Evolutionary conservation across 2,329 filamentous ascomycete genomes (phyloP).

Genomic region (Celoporthe dispersa): DNA sequence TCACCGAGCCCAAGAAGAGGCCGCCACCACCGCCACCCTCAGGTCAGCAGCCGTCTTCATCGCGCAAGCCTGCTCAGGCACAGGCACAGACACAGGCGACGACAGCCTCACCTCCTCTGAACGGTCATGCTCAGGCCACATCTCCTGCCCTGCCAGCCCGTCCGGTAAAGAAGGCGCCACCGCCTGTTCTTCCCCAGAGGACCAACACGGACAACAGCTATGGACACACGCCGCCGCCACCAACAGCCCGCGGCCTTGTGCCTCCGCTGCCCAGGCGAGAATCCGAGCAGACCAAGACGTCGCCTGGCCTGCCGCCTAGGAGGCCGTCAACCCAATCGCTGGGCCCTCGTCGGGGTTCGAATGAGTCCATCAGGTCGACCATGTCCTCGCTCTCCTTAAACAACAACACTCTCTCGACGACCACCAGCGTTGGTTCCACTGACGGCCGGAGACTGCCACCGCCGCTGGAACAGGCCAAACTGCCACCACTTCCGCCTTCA

Average conservation of each 20-base stretch:
- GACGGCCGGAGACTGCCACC: conserved; percentile 60
- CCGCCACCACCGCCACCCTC: conserved; percentile 54
- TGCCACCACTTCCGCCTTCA: conserved; percentile 62
- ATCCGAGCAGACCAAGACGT: conserved; percentile 41
- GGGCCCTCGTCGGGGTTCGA: conserved; percentile 55
- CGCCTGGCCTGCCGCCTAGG: conserved; percentile 57
- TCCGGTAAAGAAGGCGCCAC: conserved; percentile 39
- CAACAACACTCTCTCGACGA: conserved; percentile 49
- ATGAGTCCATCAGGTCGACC: conserved; percentile 60
- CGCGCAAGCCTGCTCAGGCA: conserved; percentile 35
- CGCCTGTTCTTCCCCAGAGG: conserved; percentile 47
- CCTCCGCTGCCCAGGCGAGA: conserved; percentile 46
- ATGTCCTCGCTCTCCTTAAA: conserved; percentile 58
- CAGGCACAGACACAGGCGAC: conserved; percentile 10
- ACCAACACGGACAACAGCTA: conserved; percentile 36
- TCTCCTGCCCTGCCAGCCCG: conserved; percentile 47
- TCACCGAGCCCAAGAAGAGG: conserved; percentile 48
- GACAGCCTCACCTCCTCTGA: conserved; percentile 32
- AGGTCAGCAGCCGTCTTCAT: conserved; percentile 41
- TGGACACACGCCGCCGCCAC: conserved; percentile 34
- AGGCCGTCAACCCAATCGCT: conserved; percentile 51
- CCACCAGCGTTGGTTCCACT: conserved; percentile 43
- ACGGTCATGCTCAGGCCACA: conserved; percentile 33
- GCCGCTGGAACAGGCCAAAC: conserved; percentile 57
- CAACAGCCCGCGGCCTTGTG: conserved; percentile 34